Conservation (phyloP, 768 basidiomycete species). For the Lactifluus piperatus region DNA sequence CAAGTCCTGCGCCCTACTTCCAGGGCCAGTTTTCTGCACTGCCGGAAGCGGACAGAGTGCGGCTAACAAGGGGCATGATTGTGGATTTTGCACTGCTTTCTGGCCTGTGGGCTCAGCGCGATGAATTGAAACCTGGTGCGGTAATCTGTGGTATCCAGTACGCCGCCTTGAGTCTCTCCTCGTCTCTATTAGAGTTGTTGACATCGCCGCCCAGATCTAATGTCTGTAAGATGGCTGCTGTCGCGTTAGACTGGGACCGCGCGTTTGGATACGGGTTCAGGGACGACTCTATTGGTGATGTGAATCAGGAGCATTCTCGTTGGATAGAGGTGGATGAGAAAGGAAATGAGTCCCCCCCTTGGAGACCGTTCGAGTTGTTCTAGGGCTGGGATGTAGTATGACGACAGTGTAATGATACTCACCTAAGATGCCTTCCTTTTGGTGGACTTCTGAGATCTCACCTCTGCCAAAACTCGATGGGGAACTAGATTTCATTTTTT, state of each 20-base stretch:
- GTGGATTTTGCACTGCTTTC: conserved; percentile 60
- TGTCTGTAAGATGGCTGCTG: conserved; percentile 48
- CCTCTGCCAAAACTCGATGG: neutral
- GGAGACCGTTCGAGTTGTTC: conserved; percentile 51
- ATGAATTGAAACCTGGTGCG: conserved; percentile 41
- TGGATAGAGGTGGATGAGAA: conserved; percentile 65
- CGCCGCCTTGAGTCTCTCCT: conserved; percentile 16
- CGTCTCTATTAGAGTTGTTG: neutral
- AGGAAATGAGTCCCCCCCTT: conserved; percentile 45
- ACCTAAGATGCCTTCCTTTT: neutral
- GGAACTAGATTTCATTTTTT: neutral
- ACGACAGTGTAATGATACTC: neutral
- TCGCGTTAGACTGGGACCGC: conserved; percentile 54
- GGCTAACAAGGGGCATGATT: conserved; percentile 53
- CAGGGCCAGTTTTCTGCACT: conserved; percentile 43
- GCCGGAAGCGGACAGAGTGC: conserved; percentile 33
- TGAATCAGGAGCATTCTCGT: conserved; percentile 37
- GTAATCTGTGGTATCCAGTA: conserved; percentile 53
- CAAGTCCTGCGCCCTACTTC: conserved; percentile 44
- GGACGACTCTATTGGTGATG: conserved; percentile 31
- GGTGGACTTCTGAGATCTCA: neutral
- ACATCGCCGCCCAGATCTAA: conserved; percentile 39
- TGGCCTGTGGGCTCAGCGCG: conserved; percentile 47
- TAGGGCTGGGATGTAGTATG: neutral
- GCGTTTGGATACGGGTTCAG: conserved; percentile 45